phyloP scores from a whole-genome alignment of 2,329 filamentous ascomycete genomes.

The Apiospora pterosperma region DNA sequence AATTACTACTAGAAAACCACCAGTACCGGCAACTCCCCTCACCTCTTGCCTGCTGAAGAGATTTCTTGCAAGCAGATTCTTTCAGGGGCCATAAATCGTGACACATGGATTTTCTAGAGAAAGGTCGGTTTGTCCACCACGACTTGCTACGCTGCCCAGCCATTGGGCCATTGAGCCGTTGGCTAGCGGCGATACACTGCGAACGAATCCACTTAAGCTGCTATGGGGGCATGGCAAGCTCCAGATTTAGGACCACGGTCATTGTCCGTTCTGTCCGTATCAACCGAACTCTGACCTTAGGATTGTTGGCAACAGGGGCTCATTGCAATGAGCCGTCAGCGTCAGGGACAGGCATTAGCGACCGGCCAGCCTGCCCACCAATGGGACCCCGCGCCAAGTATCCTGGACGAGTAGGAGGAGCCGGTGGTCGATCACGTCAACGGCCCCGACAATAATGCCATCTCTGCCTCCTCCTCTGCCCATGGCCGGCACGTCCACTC shows the following conservation, averaged over 20 bases:
- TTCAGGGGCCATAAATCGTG: background rate
- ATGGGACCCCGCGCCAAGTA: background rate
- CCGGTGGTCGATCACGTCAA: conserved; percentile 1
- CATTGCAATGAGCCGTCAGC: no score
- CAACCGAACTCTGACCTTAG: no score
- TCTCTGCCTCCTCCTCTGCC: background rate
- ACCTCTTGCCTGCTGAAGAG: background rate
- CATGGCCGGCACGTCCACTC: background rate
- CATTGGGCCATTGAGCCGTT: background rate
- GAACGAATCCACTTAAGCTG: background rate
- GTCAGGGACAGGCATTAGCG: background rate
- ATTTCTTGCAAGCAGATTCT: background rate
- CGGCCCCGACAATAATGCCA: conserved; percentile 2
- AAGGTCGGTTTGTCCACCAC: background rate
- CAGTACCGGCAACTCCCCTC: background rate
- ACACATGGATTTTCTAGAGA: background rate
- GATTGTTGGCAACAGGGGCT: no score
- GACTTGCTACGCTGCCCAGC: background rate
- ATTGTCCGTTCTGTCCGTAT: no score
- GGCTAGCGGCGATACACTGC: background rate
- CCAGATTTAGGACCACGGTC: background rate
- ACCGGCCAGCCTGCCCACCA: background rate
- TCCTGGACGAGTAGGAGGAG: background rate
- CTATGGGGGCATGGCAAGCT: background rate
- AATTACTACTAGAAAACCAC: background rate